Evolutionary conservation across 148 eudicot genomes (phyloP).

Genomic region (Dianthus caryophyllus): DNA sequence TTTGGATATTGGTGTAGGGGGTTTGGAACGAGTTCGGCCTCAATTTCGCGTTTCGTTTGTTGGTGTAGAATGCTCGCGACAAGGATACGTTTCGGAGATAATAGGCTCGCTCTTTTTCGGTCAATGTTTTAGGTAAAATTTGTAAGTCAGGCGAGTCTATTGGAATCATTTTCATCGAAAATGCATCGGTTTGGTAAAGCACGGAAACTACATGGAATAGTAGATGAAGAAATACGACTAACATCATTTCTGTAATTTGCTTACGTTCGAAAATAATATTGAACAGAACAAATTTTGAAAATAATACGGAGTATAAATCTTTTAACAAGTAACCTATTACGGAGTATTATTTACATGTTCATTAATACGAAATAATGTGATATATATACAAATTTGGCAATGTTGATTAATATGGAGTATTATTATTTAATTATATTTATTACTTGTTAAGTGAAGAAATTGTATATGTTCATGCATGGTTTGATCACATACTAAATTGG

Average conservation of each 20-base stretch:
- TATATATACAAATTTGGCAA: too few relatives aligned
- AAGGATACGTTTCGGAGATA: background rate
- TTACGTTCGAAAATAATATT: too few relatives aligned
- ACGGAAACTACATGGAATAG: conserved; percentile 3
- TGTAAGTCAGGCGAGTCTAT: conserved; percentile 1
- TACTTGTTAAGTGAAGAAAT: too few relatives aligned
- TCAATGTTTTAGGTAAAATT: background rate
- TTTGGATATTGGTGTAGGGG: background rate
- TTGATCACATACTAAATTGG: too few relatives aligned
- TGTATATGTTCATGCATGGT: too few relatives aligned
- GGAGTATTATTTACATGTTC: too few relatives aligned
- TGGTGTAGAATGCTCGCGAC: background rate
- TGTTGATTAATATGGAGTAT: too few relatives aligned
- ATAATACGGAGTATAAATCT: too few relatives aligned
- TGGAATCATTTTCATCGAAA: conserved; percentile 4
- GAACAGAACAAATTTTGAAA: too few relatives aligned
- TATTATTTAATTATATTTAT: too few relatives aligned
- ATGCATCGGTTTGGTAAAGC: conserved; percentile 4
- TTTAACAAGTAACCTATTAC: too few relatives aligned
- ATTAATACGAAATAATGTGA: too few relatives aligned
- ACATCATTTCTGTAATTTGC: background rate
- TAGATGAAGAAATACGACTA: background rate
- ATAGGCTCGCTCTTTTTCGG: background rate
- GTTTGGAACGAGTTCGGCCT: background rate
- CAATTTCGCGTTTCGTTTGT: background rate